A percentile compares a stretch with the other conserved stretches of the same genome.
phyloP scores from a whole-genome alignment of 345 rosid species.

The Acer negundo region DNA sequence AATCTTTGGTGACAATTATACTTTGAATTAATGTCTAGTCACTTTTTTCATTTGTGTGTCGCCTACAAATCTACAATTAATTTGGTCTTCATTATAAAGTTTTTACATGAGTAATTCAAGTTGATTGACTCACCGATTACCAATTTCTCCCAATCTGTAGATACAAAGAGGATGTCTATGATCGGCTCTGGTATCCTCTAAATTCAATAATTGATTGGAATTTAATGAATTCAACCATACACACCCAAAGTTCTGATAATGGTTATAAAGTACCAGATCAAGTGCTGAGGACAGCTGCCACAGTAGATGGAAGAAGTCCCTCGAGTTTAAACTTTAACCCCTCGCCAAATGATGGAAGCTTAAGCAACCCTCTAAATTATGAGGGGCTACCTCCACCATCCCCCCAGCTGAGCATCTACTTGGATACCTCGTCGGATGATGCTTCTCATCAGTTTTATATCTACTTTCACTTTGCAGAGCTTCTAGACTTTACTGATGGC shows the following conservation, averaged over 20 bases:
- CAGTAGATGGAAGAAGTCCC: not conserved
- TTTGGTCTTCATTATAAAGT: too few relatives aligned
- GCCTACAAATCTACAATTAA: too few relatives aligned
- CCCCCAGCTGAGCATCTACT: too few relatives aligned
- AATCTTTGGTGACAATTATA: not conserved
- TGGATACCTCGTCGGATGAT: too few relatives aligned
- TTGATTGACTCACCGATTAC: too few relatives aligned
- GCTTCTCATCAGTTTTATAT: too few relatives aligned
- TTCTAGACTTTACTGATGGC: too few relatives aligned
- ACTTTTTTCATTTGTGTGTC: not conserved
- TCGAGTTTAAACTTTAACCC: not conserved
- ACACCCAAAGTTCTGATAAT: not conserved
- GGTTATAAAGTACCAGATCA: not conserved
- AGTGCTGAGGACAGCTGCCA: not conserved
- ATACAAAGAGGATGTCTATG: not conserved
- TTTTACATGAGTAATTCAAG: too few relatives aligned
- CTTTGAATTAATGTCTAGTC: not conserved
- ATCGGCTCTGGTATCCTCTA: not conserved
- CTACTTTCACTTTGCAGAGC: not conserved
- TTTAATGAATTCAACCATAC: not conserved
- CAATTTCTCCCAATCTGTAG: not conserved
- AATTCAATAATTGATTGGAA: not conserved
- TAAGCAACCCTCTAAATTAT: too few relatives aligned
- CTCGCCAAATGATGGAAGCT: too few relatives aligned
- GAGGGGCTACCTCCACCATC: too few relatives aligned